Base-by-base conservation (phyloP, 2,329 filamentous ascomycete genomes). In the Dactylonectria macrodidyma region DNA sequence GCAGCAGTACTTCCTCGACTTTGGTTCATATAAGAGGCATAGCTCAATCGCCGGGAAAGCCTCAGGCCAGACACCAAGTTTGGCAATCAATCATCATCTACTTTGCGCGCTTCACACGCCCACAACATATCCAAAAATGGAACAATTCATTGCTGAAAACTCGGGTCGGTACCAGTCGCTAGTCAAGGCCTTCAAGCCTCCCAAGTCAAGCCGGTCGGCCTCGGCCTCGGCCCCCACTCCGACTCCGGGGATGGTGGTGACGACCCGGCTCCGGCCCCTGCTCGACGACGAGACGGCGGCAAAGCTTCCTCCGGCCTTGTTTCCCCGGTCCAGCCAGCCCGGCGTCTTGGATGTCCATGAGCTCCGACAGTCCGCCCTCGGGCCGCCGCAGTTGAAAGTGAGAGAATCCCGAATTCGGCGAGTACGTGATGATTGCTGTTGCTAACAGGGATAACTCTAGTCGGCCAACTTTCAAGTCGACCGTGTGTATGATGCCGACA, bases 271-370 rank as follows among this genome's bases (percentile, higher is more conserved):
- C 36, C 77, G 81, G 2, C 82, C 81, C 0, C 73, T 82, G 60
- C 69, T 81, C 0, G 74, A 78, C 0, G 79, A 83, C 0, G 82
- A 83, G 50, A 48, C 66, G 14, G 61, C 71, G 5, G 71, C 75
- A 0, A 79, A 77, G 5, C 78, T 81, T 30, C 75, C 77, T 0
- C 57, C 59, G 16, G 76, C 74, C 1, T 69, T 81, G 2, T 77
- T 78, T 41, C 69, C 71, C 9, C 77, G 80, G 1, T 3, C 33
- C 2, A 54, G 34, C 5, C 38, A 73, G 10, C 58, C 67, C 3
- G 76, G 75, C 10, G 71, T 75, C 0, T 65, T 82, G 5, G 81
- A 84, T 58, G 59, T 82, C 3, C 82, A 84, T 50, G 80, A 83
- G 66, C 69, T 84, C 6, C 77, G 78, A 22, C 75, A 75, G 33